These are phyloP conservation scores for Bimuria novae-zelandiae DNA, from an alignment of 2,329 filamentous ascomycete species.

Conservation along the genomic window DNA sequence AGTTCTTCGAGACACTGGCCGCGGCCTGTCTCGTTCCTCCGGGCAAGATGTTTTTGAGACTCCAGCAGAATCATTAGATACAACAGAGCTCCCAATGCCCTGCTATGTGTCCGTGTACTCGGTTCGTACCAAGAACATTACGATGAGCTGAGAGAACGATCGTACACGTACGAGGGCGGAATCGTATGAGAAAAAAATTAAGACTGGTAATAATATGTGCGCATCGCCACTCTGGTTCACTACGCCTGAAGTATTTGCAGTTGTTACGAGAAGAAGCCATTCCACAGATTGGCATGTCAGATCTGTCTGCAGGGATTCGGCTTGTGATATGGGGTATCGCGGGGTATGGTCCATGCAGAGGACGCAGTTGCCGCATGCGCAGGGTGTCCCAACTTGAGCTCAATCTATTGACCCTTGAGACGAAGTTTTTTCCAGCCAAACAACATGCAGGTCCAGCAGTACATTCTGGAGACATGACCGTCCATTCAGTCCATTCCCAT, in stretches of 20 bases:
- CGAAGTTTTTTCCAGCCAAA: conserved; percentile 25
- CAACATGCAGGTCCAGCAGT: conserved; percentile 16
- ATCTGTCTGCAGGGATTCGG: conserved; percentile 19
- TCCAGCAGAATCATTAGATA: too few species aligned
- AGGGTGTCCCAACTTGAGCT: conserved; percentile 36
- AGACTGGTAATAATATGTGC: neutral
- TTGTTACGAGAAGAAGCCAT: conserved; percentile 11
- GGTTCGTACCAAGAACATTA: too few species aligned
- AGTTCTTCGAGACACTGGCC: too few species aligned
- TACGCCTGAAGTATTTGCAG: too few species aligned
- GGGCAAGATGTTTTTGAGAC: too few species aligned
- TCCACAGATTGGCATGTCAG: conserved; percentile 8
- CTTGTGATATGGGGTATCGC: conserved; percentile 27
- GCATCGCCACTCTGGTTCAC: too few species aligned
- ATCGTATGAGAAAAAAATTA: neutral
- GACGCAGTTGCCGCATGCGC: conserved; percentile 21
- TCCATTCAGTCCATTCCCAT: conserved; percentile 8
- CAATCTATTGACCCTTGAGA: conserved; percentile 28
- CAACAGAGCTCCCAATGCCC: too few species aligned
- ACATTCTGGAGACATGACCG: conserved; percentile 15
- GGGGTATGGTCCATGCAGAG: conserved; percentile 28
- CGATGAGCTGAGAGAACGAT: too few species aligned
- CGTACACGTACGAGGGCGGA: too few species aligned
- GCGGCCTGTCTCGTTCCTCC: too few species aligned
- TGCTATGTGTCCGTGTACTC: too few species aligned